Conservation (phyloP, 768 basidiomycete species). For the Phylloporus sp. region DNA sequence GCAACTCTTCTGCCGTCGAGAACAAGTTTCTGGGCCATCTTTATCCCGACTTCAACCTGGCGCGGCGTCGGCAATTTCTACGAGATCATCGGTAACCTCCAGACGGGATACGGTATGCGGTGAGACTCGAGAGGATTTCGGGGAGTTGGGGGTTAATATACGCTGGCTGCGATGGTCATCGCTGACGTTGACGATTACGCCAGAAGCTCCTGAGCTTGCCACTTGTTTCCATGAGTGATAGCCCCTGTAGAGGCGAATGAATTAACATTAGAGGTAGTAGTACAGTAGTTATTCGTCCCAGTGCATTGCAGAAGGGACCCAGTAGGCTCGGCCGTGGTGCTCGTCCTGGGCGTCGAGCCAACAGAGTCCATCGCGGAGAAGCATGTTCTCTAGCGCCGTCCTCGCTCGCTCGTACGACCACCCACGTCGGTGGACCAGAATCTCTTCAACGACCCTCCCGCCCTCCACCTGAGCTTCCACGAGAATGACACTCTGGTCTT, state of each 20-base stretch:
- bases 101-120: background rate
- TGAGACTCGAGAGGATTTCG: too few species aligned
- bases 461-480: constrained; percentile 64
- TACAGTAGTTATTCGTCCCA: constrained; percentile 56
- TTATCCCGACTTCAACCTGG: constrained; percentile 1
- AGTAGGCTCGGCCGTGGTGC: constrained; percentile 61
- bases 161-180: background rate
- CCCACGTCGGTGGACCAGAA: constrained; percentile 53
- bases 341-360: constrained; percentile 94
- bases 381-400: constrained; percentile 83
- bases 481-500: constrained; percentile 80
- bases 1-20: background rate
- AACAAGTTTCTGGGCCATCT: constrained; percentile 5
- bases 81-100: constrained; percentile 1
- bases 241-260: background rate
- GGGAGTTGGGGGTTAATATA: constrained; percentile 1
- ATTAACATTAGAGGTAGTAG: too few species aligned
- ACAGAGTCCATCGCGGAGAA: constrained; percentile 83
- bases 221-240: background rate
- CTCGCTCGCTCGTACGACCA: constrained; percentile 79
- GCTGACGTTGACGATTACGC: constrained; percentile 5
- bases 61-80: constrained; percentile 9
- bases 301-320: constrained; percentile 83
- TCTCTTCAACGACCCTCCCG: constrained; percentile 64
- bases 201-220: constrained; percentile 1